Base-by-base conservation (phyloP, 2,329 filamentous ascomycete genomes). In the Fusarium algeriense region DNA sequence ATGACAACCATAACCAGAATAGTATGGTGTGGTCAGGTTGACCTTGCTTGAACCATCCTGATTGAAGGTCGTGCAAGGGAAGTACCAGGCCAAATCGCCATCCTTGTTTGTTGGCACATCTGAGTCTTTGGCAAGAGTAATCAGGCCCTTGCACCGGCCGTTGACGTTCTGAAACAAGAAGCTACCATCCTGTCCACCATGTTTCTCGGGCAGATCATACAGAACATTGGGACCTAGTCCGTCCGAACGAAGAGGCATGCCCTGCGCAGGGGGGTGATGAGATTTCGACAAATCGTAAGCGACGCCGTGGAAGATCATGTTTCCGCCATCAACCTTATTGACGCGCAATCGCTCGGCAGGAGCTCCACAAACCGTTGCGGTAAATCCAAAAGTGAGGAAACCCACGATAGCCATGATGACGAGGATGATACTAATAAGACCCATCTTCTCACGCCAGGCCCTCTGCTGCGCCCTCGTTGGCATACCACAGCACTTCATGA, bases 91-190 rank as follows among this genome's bases (percentile, higher is more conserved):
- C 68, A 99, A 83, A 62, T 97, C 84, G 14, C 90, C 90, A 56
- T 91, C 83, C 30, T 81, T 82, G 78, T 97, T 91, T 9, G 92
- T 92, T 3, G 95, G 94, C 12, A 99, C 90, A 75, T 94, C 91
- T 1, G 95, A 97, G 60, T 85, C 85, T 3, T 87, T 79, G 2
- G 92, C 89, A 11, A 86, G 81, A 2, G 89, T 97, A 78, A 99
- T 97, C 61, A 98, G 82, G 13, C 88, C 92, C 83, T 98, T 99
- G 87, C 96, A 99, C 69, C 92, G 93, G 50, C 96, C 97, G 76
- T 99, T 99, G 80, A 99, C 96, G 73, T 98, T 97, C 80, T 99
- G 96, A 83, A 99, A 99, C 78, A 99, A 83, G 80, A 99, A 99
- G 78, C 95, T 98, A 63, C 93, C 95, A 79, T 99, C 97, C 81